Base-by-base conservation (phyloP, 108 stramenopile species). In the Parmales sp. region DNA sequence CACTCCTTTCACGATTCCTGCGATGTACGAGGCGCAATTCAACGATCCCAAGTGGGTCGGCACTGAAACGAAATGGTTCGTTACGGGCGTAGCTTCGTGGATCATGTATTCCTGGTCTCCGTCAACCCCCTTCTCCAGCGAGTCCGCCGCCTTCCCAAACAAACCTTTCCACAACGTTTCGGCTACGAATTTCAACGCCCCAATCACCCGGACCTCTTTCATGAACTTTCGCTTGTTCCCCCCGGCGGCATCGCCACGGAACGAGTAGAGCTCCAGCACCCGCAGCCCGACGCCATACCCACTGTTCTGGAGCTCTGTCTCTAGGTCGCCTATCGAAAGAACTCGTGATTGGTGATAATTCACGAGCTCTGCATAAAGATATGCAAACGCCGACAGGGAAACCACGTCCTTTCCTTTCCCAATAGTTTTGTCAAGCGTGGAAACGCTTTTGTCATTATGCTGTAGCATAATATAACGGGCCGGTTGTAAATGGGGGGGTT, bases 101-200 rank as follows among this genome's bases (percentile, higher is more conserved):
- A 95, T 95, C 94, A 95, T 95, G 78, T 83, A 90, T 74, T 97
- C 96, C 72, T 95, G 90, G 0, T 90, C 91, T 70, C 94, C 88
- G 50, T 97, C 94, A 25, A 92, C 90, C 65, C 86, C 18, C 54
- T 60, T 60, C 78, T 97, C 94, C 48, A 97, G 78, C 2, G 90
- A 92, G 65, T 97, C 96, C 1, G 96, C 96, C 16, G 85, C 80
- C 71, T 93, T 94, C 25, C 90, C 90, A 72, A 97, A 97, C 11
- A 97, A 74, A 29, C 83, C 77, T 70, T 90, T 95, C 95, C 95
- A 97, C 6, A 90, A 85, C n/a, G 76, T 82, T 20, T 89, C 87
- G 19, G 93, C 92, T 41, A 97, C 88, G 73, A 92, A 95, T 72
- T 97, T 90, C 29, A 95, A 71, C 31, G 90, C 85, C 39, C 80